Base-by-base conservation (phyloP, 2,329 filamentous ascomycete species). In the Trichophyton benhamiae region DNA sequence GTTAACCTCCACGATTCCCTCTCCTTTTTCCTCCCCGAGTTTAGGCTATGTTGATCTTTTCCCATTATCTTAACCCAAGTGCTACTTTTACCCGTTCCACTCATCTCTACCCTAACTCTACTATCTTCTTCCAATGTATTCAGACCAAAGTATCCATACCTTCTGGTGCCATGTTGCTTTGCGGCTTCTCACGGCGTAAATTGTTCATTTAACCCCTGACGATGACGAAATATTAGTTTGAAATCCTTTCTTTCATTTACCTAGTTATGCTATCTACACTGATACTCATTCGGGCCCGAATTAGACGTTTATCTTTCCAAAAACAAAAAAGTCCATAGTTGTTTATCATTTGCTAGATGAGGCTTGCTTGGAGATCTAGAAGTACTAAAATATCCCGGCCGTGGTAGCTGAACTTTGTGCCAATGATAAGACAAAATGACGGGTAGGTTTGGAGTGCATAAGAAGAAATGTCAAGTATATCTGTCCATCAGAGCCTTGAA, bases 201-300 rank as follows among this genome's bases (percentile, higher is more conserved):
- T 55, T 55, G 52, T 55, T 55, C 17, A 55, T 36, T 38, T 55
- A 55, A 15, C 46, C 22, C 20, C 46, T 52, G 46, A 52, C 46
- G 46, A 52, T 52, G 20, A 52, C 22, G 46, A 55, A 38, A 55
- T 55, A 55, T 33, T 55, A 36, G 27, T 55, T 38, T 55, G 52
- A 33, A 33, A 20, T 55, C 30, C 27, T 11, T 55, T n/a, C 52
- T 38, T 55, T 55, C 27, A 27, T 36, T 55, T 30, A 38, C 13
- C 33, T 38, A 38, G 33, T 3, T 38, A n/a, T 53, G 4, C 27
- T n/a, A 53, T 25, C 27, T n/a, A 53, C 48, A 30, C 5, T 25
- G 17, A 48, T 17, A 44, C 5, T 52, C 17, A 17, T 55, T 36
- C 52, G 52, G 52, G 52, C 27, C n/a, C 33, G 33, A 13, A 13